Percentiles rank a stretch among this genome's conserved stretches.
Conservation (phyloP, 441 rosid genomes). For the Populus hybrid region DNA sequence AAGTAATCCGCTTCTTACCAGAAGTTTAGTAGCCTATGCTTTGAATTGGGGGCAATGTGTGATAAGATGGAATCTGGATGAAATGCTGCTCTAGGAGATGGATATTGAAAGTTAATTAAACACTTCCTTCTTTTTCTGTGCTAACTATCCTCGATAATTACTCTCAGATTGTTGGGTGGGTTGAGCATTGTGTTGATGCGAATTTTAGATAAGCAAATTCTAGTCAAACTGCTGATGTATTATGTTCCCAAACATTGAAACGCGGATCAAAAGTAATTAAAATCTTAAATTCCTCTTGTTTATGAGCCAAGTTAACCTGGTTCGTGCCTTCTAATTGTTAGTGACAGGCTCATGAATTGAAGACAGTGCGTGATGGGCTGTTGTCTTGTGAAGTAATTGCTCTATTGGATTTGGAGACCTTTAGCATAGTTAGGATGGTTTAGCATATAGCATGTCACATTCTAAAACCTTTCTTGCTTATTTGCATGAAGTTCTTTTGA, state of each 20-base stretch:
- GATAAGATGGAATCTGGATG: background rate
- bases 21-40: background rate
- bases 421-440: background rate
- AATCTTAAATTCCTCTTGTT: background rate
- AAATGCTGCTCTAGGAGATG: background rate
- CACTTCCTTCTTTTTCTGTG: background rate
- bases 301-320: background rate
- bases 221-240: background rate
- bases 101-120: background rate
- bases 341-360: background rate
- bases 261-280: background rate
- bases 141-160: background rate
- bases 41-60: background rate
- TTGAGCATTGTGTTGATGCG: background rate
- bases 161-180: background rate
- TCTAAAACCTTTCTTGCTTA: background rate
- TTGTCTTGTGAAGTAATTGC: background rate
- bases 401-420: background rate
- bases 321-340: background rate
- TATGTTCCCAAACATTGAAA: background rate
- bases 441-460: background rate
- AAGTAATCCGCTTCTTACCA: background rate
- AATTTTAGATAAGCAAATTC: background rate
- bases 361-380: background rate
- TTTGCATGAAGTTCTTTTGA: background rate